phyloP scores from a whole-genome alignment of 441 rosid species.

The Theobroma grandiflorum region DNA sequence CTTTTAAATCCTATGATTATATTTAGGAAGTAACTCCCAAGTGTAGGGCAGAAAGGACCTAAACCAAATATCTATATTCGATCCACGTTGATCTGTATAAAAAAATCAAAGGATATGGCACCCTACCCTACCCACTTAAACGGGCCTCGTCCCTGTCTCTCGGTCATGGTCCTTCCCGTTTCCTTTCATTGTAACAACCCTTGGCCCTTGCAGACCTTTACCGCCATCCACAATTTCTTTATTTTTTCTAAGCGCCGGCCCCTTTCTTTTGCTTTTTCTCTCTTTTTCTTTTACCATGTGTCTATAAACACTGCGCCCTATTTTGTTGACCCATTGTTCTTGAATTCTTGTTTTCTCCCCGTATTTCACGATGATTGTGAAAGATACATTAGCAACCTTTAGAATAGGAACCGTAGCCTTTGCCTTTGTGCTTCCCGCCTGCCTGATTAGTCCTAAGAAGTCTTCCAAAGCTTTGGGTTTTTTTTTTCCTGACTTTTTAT shows the following conservation, averaged over 20 bases:
- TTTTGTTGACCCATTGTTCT: constrained; percentile 24
- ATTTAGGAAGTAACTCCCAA: not conserved
- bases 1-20: not conserved
- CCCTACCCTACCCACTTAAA: not conserved
- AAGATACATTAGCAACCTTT: not conserved
- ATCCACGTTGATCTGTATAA: not conserved
- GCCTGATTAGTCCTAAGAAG: not conserved
- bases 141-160: not conserved
- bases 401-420: not conserved
- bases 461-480: not conserved
- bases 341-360: not conserved
- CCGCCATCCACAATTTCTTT: not conserved
- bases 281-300: not conserved
- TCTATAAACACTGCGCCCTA: constrained; percentile 20
- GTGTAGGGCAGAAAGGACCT: not conserved
- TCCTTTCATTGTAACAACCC: not conserved
- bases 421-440: not conserved
- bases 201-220: not conserved
- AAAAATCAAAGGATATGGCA: not conserved
- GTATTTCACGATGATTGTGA: not conserved
- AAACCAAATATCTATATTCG: not conserved
- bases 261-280: not conserved
- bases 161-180: not conserved
- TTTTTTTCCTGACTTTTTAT: not conserved
- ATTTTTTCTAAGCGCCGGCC: not conserved